Percentiles rank a stretch among this genome's conserved stretches.
Conservation (phyloP, 495 filamentous ascomycete species). For the Tuber brumale region DNA sequence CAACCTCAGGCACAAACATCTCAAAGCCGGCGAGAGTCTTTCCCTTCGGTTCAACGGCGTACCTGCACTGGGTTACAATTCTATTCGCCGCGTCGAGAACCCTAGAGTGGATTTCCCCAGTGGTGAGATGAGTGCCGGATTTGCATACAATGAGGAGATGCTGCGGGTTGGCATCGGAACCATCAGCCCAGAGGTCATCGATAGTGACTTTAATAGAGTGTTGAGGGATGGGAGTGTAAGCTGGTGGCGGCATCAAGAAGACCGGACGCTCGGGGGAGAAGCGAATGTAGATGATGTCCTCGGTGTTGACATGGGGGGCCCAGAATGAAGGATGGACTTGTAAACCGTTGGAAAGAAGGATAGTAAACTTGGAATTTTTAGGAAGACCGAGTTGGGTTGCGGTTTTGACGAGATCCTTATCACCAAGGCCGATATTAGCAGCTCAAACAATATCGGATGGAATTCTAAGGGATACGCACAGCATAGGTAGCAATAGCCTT, state of each 20-base stretch:
- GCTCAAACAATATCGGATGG: background rate
- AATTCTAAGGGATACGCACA: background rate
- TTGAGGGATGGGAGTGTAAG: background rate
- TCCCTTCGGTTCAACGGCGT: background rate
- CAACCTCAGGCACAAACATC: background rate
- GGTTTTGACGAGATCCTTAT: background rate
- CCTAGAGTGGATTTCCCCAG: background rate
- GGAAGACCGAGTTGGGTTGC: background rate
- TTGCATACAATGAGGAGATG: background rate
- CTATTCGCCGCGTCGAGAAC: background rate
- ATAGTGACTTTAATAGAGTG: background rate
- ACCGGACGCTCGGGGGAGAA: background rate
- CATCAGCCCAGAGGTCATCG: background rate
- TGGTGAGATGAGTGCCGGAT: background rate
- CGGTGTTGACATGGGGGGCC: background rate
- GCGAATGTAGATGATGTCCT: background rate
- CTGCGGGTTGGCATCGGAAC: background rate
- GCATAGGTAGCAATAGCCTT: background rate
- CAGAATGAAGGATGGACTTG: background rate
- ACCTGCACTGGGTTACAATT: background rate
- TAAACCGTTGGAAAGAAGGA: background rate
- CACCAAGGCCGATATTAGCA: background rate
- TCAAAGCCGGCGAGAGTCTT: background rate
- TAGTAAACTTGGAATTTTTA: background rate
- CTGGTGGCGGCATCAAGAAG: background rate